These are phyloP conservation scores for Diplodia intermedia DNA, from an alignment of 2,329 filamentous ascomycete genomes.

Conservation along the genomic window DNA sequence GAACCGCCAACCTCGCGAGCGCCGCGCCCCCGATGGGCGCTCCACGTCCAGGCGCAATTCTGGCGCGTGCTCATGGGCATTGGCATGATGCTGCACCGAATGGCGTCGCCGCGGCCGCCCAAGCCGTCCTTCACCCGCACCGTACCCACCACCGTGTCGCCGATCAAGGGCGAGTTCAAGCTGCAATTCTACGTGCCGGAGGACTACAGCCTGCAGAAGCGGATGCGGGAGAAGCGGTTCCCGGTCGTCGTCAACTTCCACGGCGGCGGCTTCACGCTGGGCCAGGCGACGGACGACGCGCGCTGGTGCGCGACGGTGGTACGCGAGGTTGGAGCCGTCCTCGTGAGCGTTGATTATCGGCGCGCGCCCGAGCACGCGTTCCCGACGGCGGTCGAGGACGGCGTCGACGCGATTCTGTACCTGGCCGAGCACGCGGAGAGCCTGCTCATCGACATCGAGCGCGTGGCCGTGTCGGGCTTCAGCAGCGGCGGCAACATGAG, in stretches of 20 bases:
- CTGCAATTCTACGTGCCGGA: constrained; percentile 68
- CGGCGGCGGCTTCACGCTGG: constrained; percentile 68
- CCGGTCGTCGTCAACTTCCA: constrained; percentile 70
- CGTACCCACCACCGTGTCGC: constrained; percentile 59
- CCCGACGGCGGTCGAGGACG: constrained; percentile 69
- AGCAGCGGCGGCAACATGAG: constrained; percentile 69
- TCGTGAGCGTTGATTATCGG: constrained; percentile 68
- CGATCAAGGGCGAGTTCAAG: constrained; percentile 55
- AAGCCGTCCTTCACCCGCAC: constrained; percentile 65
- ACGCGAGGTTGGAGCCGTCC: constrained; percentile 62
- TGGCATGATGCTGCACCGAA: constrained; percentile 71
- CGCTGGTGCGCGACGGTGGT: constrained; percentile 65
- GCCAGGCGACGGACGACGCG: constrained; percentile 65
- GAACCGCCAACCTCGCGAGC: constrained; percentile 1
- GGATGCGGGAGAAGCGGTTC: constrained; percentile 54
- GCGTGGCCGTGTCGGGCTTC: constrained; percentile 67
- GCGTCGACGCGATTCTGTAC: constrained; percentile 66
- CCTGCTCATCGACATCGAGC: constrained; percentile 63
- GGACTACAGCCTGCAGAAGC: constrained; percentile 54
- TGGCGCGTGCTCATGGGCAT: constrained; percentile 73
- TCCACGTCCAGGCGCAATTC: constrained; percentile 68
- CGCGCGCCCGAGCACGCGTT: constrained; percentile 68
- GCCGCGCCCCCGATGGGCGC: constrained; percentile 61
- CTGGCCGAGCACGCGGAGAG: constrained; percentile 63
- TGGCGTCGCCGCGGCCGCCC: constrained; percentile 67